phyloP scores from a whole-genome alignment of 2,329 filamentous ascomycete species.

The Eutypella sp. region DNA sequence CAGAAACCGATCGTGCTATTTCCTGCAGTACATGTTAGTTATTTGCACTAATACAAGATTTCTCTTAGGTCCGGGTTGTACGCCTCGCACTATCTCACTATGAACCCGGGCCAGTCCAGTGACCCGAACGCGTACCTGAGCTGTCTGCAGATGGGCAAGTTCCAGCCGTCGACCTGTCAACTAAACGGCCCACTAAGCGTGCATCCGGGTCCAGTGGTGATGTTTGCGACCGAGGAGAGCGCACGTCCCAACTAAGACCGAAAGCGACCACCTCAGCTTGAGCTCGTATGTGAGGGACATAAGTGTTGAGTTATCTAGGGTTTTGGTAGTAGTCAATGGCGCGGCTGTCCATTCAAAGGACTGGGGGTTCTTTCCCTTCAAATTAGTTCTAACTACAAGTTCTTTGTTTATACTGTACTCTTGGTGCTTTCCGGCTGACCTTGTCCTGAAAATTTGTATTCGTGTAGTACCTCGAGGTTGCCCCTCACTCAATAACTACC shows the following conservation, averaged over 20 bases:
- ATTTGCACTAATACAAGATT: slow-evolving; percentile 9
- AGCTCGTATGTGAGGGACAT: no score
- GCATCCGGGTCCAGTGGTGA: slow-evolving; percentile 10
- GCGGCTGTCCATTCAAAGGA: no score
- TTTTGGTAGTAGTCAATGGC: no score
- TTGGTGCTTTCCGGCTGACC: no score
- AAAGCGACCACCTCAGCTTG: no score
- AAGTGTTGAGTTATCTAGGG: no score
- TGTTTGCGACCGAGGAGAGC: slow-evolving; percentile 11
- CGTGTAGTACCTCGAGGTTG: no score
- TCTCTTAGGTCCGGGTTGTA: slow-evolving; percentile 14
- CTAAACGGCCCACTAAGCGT: slow-evolving; percentile 13
- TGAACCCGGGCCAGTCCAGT: slow-evolving; percentile 12
- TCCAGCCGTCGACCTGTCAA: slow-evolving; percentile 18
- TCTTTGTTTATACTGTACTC: no score
- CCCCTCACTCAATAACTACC: no score
- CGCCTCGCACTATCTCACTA: slow-evolving; percentile 12
- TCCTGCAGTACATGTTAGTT: neutral
- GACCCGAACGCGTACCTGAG: slow-evolving; percentile 17
- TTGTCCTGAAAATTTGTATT: no score
- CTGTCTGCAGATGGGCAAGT: slow-evolving; percentile 22
- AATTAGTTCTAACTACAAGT: no score
- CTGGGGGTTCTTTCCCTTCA: no score
- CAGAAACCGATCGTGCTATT: neutral
- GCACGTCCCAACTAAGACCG: slow-evolving; percentile 11